Evolutionary conservation across 805 yeast species (phyloP), one percentile per base, ranked within the genome.

Genomic region (Monosporozyma aerobia): DNA sequence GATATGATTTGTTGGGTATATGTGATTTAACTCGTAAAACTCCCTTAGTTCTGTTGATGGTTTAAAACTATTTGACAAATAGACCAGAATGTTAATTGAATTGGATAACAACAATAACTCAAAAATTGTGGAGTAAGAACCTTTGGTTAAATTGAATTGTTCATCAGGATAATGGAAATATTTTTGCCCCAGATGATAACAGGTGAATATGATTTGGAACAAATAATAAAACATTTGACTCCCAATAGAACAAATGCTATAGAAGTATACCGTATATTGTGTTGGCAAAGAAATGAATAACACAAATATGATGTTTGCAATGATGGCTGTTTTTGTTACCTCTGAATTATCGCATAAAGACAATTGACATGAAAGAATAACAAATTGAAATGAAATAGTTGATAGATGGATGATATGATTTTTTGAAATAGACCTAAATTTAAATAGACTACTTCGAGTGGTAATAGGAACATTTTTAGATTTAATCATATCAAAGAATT

Each of bases 41-140:
- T 65, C 61, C 3, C 59, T 47, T 27, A 79, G 60, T 45, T 69
- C 69, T 19, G 65, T 61, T n/a, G 72, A 64, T 5, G 84, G 80
- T 19, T 62, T 59, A 51, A 59, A 70, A 35, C 48, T 48, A n/a
- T 58, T 57, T 23, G 67, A 61, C 56, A 80, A 82, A 50, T 76
- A 56, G 13, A 62, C 37, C n/a, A 73, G 67, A 33, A 78, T 67
- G 1, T 56, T 25, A 0, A 62, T 2, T 0, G 77, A 59, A 43
- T 69, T 69, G 2, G 65, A 1, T 2, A 75, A 50, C 3, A 69
- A 47, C 1, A 70, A 44, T 0, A 63, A 41, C 47, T 74, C 71
- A 3, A 69, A 35, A 0, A 63, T 37, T 10, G 59, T 49, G 5
- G 62, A 60, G 14, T 27, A 39, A 3, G 50, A 41, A 3, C 64